Base-by-base conservation (phyloP, 257 asterid species). In the Solanum boliviense region DNA sequence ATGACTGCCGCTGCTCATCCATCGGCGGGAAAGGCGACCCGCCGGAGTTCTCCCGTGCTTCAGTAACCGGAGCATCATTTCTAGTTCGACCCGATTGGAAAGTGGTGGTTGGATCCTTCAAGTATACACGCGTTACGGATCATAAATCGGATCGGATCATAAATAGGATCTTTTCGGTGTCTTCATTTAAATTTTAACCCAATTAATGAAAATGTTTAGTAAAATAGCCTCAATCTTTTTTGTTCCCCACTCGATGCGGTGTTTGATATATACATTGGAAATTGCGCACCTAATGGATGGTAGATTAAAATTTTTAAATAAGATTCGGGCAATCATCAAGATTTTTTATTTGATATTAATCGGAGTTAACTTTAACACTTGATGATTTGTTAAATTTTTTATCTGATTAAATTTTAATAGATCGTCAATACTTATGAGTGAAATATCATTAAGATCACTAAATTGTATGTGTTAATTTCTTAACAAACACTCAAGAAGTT, bases 21-120 rank as follows among this genome's bases (percentile, higher is more conserved):
- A 94, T 75, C 98, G 94, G 92, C 95, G 92, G 91, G 78, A 83
- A 88, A 71, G 86, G 79, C 93, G 87, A 91, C 68, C 18, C n/a
- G 13, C 48, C 75, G 46, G 74, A 52, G 73, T 84, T 71, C 31
- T 75, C 20, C 27, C 15, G 83, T 35, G 75, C 83, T 86, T 87
- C 18, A 93, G 12, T 56, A 91, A 81, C 74, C 90, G 92, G 7
- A 86, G 86, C 93, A 89, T 88, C 34, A 18, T 41, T 86, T 20
- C 38, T 31, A 11, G 39, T 48, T 82, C 20, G 68, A 81, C 85
- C 85, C 44, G 86, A 82, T 82, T 52, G 86, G 36, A 32, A 9
- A 81, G 39, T 18, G 6, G 68, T 29, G 1, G 85, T 81, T 29
- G 25, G 16, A 25, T 79, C 25, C n/a, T 23, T 38, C 6, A 36